Percentiles rank a stretch among this genome's conserved stretches.
These are phyloP conservation scores for Fomitopsis betulina DNA, from an alignment of 1,284 basidiomycete species.

Conservation along the genomic window DNA sequence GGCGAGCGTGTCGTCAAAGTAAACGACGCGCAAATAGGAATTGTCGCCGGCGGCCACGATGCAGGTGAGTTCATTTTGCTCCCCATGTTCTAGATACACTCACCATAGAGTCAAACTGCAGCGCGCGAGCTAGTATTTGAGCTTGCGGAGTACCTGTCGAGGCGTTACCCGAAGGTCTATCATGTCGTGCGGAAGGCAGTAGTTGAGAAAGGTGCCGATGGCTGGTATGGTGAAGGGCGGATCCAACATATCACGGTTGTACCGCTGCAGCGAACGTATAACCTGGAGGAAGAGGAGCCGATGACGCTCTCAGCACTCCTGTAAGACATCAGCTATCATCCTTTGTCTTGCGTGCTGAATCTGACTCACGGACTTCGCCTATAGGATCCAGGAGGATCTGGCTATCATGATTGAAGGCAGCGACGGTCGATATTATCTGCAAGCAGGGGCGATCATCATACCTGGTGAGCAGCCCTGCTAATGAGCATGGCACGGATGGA, in stretches of 20 bases:
- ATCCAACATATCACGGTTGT: constrained; percentile 50
- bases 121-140: constrained; percentile 64
- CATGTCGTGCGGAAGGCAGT: constrained; percentile 35
- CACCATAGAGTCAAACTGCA: constrained; percentile 14
- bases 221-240: constrained; percentile 49
- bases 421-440: constrained; percentile 71
- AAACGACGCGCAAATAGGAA: constrained; percentile 27
- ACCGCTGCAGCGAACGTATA: constrained; percentile 45
- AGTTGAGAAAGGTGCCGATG: constrained; percentile 21
- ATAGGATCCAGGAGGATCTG: constrained; percentile 66
- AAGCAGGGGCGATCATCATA: constrained; percentile 65
- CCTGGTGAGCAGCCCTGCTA: constrained; percentile 38
- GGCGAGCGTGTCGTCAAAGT: constrained; percentile 46
- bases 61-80: constrained; percentile 36
- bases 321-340: constrained; percentile 31
- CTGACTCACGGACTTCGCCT: background rate
- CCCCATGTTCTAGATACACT: background rate
- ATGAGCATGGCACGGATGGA: background rate
- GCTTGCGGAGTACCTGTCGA: constrained; percentile 57
- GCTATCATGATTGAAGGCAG: constrained; percentile 72
- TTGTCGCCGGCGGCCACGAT: constrained; percentile 45
- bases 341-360: background rate
- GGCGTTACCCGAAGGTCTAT: constrained; percentile 58
- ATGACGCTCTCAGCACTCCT: constrained; percentile 54
- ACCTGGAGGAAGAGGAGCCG: constrained; percentile 51